Evolutionary conservation across 2,329 filamentous ascomycete species (phyloP).

Genomic region (Colletotrichum graminicola): DNA sequence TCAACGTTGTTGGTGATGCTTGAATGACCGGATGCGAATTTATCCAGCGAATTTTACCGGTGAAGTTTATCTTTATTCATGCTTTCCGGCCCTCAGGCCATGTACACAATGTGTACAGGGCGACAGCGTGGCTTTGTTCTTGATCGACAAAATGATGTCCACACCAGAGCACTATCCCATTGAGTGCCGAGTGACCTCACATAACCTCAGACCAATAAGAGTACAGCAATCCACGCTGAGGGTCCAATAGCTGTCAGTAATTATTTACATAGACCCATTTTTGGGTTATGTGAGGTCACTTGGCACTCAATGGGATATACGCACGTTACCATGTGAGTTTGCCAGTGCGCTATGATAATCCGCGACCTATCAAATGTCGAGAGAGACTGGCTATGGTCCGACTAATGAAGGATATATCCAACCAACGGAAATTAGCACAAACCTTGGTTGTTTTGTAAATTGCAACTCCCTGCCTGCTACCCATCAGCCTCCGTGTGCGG

Average conservation of each 20-base stretch:
- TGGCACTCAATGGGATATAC: too few species aligned
- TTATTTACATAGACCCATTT: too few species aligned
- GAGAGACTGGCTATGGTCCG: background rate
- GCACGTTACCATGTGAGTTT: background rate
- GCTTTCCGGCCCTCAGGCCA: background rate
- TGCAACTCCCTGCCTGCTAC: background rate
- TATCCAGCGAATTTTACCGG: slow-evolving; percentile 42
- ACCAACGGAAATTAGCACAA: background rate
- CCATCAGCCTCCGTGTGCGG: too few species aligned
- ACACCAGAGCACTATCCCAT: background rate
- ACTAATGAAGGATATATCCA: background rate
- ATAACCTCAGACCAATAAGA: too few species aligned
- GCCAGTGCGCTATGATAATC: background rate
- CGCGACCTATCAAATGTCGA: background rate
- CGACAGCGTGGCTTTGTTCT: background rate
- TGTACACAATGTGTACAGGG: background rate
- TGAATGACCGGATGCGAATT: slow-evolving; percentile 36
- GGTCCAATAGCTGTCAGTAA: too few species aligned
- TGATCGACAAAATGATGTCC: background rate
- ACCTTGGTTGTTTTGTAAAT: background rate
- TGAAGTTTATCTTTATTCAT: background rate
- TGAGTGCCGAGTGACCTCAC: too few species aligned
- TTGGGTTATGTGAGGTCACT: too few species aligned
- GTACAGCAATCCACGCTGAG: too few species aligned
- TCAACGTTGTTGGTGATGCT: slow-evolving; percentile 1